Evolutionary conservation across 495 filamentous ascomycete genomes (phyloP).

Genomic region (Penicillium ochrochloron): DNA sequence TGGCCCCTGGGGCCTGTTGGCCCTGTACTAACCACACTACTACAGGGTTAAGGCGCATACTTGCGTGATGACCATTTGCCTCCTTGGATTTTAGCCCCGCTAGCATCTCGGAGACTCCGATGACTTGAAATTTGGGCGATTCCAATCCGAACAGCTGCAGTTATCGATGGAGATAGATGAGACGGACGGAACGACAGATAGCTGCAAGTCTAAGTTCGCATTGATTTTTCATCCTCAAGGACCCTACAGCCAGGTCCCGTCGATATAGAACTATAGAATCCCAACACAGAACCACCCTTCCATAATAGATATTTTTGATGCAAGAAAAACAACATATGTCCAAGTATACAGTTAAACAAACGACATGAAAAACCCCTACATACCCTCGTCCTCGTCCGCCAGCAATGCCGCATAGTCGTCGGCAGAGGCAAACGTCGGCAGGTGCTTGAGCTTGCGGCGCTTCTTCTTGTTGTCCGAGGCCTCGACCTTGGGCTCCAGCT

Average conservation of each 20-base stretch:
- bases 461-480: conserved; percentile 67
- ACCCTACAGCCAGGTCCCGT: not conserved
- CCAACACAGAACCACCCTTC: conserved; percentile 2
- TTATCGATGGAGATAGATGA: not conserved
- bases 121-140: no score
- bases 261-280: not conserved
- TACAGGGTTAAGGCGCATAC: not conserved
- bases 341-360: conserved; percentile 13
- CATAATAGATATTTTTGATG: conserved; percentile 7
- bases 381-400: conserved; percentile 70
- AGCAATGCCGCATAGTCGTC: conserved; percentile 94
- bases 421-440: conserved; percentile 89
- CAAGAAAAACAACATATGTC: conserved; percentile 22
- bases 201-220: not conserved
- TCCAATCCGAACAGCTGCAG: not conserved
- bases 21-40: no score
- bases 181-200: not conserved
- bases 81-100: not conserved
- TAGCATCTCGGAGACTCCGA: not conserved
- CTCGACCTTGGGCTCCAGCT: conserved; percentile 45
- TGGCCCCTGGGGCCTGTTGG: no score
- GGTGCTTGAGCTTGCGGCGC: conserved; percentile 79
- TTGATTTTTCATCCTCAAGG: not conserved
- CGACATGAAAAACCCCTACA: conserved; percentile 32
- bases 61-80: conserved; percentile 14